These are phyloP conservation scores for Jacaranda mimosifolia DNA, from an alignment of 257 asterid genomes.

Conservation along the genomic window DNA sequence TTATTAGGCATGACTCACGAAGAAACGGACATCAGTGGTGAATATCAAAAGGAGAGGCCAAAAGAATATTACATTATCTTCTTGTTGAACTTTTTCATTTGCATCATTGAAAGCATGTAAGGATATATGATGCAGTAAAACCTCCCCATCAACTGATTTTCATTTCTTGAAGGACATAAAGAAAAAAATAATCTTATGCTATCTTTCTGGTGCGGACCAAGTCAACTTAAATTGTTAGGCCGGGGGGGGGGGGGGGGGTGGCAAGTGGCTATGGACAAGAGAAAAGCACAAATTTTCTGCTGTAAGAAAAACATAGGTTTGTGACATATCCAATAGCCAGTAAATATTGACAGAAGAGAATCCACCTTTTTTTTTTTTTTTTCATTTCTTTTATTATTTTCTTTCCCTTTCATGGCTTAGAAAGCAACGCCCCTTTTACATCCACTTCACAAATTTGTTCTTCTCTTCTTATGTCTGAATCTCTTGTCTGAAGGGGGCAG, in stretches of 20 bases:
- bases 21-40: slow-evolving; percentile 44
- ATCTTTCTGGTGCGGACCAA: slow-evolving; percentile 12
- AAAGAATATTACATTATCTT: slow-evolving; percentile 31
- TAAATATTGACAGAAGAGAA: slow-evolving; percentile 43
- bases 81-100: slow-evolving; percentile 13
- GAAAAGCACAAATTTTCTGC: slow-evolving; percentile 34
- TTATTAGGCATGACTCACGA: slow-evolving; percentile 15
- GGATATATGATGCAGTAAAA: not conserved
- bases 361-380: slow-evolving; percentile 33
- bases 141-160: slow-evolving; percentile 20
- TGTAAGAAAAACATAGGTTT: slow-evolving; percentile 28
- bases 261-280: slow-evolving; percentile 41
- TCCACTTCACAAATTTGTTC: slow-evolving; percentile 37
- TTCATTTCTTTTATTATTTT: not conserved
- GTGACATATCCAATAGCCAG: slow-evolving; percentile 41
- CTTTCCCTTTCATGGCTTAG: slow-evolving; percentile 45
- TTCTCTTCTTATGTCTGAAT: slow-evolving; percentile 44
- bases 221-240: slow-evolving; percentile 42
- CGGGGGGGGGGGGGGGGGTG: slow-evolving; percentile 9
- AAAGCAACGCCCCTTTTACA: slow-evolving; percentile 50
- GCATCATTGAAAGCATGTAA: slow-evolving; percentile 11
- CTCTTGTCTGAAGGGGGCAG: slow-evolving; percentile 29
- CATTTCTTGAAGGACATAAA: slow-evolving; percentile 29
- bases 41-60: slow-evolving; percentile 36
- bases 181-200: slow-evolving; percentile 7